Evolutionary conservation across 2,329 filamentous ascomycete species (phyloP), one percentile per base, ranked within the genome.

Genomic region (Clonostachys rosea): DNA sequence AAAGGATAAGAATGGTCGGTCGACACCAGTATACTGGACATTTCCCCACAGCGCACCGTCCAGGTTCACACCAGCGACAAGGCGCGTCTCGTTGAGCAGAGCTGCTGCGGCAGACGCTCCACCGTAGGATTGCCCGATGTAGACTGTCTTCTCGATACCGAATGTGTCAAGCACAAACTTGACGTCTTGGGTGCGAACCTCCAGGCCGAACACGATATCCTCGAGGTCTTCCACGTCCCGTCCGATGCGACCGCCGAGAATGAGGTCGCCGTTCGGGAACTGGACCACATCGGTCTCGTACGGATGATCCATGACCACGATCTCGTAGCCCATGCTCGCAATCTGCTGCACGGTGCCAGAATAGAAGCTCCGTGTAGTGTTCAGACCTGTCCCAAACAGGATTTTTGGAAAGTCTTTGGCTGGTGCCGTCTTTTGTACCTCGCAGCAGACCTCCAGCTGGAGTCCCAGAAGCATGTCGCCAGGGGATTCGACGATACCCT

Each of bases 301-400:
- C 0, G 75, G 66, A 44, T 78, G 75, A 47, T 79, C 76, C 20
- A 79, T 58, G 0, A 73, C 59, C 12, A 76, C 58, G 3, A 79
- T 70, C 1, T 67, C 60, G 43, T 68, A 72, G 0, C 75, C 75
- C 6, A 67, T 60, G 14, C 69, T 72, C 1, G 74, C 71, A 4
- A 79, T 59, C 5, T 71, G 67, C 3, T 66, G 65, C 2, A 73
- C 70, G 48, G 71, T 63, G 6, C 64, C 66, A 5, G 59, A 64
- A 52, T 79, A 73, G 2, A 74, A 42, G 1, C 72, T 54, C 1
- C 74, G 62, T 0, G 69, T 68, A 6, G 65, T 66, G 5, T 68
- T 69, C 33, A 68, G 61, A 5, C 72, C 76, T 2, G 74, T 68
- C 0, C 70, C 73, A 40, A 79, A 66, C 9, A 78, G 46, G 34